Base-by-base conservation (phyloP, 2,329 filamentous ascomycete species). In the Colletotrichum sp. region DNA sequence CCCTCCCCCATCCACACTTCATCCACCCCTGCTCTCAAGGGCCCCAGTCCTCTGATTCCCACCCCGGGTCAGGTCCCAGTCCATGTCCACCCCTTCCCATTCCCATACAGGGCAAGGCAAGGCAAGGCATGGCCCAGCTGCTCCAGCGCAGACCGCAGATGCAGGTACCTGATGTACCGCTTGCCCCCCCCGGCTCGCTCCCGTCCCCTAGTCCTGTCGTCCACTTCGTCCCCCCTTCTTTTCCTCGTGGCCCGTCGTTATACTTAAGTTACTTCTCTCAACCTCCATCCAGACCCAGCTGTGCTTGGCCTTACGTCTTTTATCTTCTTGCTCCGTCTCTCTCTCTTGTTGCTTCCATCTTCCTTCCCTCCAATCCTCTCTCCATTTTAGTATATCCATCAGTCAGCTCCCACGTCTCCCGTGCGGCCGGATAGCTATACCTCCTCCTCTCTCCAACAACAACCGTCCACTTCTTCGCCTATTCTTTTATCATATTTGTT, bases 251-350 rank as follows among this genome's bases (percentile, higher is more conserved):
- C 72, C 64, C 59, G 64, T 76, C 59, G 70, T 73, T 76, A 64
- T 76, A 76, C 70, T 69, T 73, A 73, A 76, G 70, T 49, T 76
- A 69, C 70, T 73, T 67, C 72, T 59, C 73, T 73, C 64, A 76
- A 73, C 73, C 73, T 76, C 59, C 44, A 36, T 63, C 28, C 32
- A 21, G 34, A 32, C 70, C 34, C 34, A 76, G 70, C 73, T 73
- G 73, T 69, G 73, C 73, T 76, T 76, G 70, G 70, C 70, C 30
- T 73, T 63, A 18, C 70, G 73, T 73, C 73, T 73, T 34, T 69
- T 73, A 76, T 64, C 64, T 76, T 69, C 70, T 73, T 76, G 73
- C 57, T 73, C 62, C 73, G 69, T 76, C 71, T 39, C 57, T 76
- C 72, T 66, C 68, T 72, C 52, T 71, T 66, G 24, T 71, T 66